A percentile compares a stretch with the other conserved stretches of the same genome.
These are phyloP conservation scores for Sarocladium kiliense DNA, from an alignment of 2,329 filamentous ascomycete genomes.

Conservation along the genomic window DNA sequence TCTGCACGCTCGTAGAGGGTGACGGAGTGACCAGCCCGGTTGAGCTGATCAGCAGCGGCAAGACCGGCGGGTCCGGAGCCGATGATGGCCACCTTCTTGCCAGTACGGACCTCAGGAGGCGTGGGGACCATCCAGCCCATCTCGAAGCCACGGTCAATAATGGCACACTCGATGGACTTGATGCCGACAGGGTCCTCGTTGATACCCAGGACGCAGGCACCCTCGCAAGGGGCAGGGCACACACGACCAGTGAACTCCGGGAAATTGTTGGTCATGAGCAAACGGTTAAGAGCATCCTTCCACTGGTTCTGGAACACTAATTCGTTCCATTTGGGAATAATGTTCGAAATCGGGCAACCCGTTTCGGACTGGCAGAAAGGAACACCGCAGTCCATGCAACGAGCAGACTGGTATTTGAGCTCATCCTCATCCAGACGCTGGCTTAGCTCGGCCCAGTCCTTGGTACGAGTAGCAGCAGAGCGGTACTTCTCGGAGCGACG, in stretches of 20 bases:
- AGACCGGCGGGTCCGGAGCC: constrained; percentile 91
- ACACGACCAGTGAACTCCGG: constrained; percentile 97
- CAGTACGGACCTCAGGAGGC: constrained; percentile 73
- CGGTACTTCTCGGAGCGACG: constrained; percentile 92
- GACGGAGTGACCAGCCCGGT: constrained; percentile 82
- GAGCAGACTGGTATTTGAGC: constrained; percentile 91
- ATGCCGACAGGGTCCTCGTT: constrained; percentile 96
- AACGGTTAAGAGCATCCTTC: constrained; percentile 84
- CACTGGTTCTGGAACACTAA: constrained; percentile 72
- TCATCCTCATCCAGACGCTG: constrained; percentile 86
- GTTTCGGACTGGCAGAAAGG: constrained; percentile 97
- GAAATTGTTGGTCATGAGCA: constrained; percentile 98
- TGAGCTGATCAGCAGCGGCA: constrained; percentile 86
- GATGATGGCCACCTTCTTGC: constrained; percentile 83
- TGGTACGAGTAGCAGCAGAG: constrained; percentile 72
- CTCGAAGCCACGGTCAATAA: constrained; percentile 95
- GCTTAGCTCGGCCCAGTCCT: constrained; percentile 91
- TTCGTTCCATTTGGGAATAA: constrained; percentile 97
- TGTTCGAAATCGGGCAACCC: constrained; percentile 93
- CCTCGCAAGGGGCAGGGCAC: constrained; percentile 93
- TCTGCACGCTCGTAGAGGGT: constrained; percentile 93
- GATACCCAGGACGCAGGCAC: constrained; percentile 92
- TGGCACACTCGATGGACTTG: constrained; percentile 97
- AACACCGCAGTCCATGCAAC: constrained; percentile 98
- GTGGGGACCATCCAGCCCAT: constrained; percentile 95